A percentile compares a stretch with the other conserved stretches of the same genome.
phyloP scores from a whole-genome alignment of 2,329 filamentous ascomycete genomes.

The Penicillium concentricum region DNA sequence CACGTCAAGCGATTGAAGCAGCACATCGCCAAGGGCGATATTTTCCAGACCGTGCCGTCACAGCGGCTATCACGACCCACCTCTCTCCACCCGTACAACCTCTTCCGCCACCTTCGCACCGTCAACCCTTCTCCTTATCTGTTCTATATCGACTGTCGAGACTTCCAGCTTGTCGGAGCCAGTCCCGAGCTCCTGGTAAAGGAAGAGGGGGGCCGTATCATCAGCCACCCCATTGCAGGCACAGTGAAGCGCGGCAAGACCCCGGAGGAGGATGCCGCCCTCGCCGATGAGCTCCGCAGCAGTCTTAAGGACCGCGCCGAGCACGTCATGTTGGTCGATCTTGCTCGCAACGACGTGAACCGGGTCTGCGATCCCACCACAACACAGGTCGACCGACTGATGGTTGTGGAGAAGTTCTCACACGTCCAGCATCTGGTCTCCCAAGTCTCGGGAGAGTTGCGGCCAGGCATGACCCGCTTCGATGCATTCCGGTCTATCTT shows the following conservation, averaged over 20 bases:
- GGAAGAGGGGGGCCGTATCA: slow-evolving; percentile 78
- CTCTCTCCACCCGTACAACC: slow-evolving; percentile 91
- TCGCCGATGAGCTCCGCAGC: slow-evolving; percentile 72
- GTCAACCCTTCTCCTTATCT: slow-evolving; percentile 97
- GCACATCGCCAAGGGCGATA: slow-evolving; percentile 88
- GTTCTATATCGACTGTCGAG: slow-evolving; percentile 88
- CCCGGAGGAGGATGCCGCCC: slow-evolving; percentile 73
- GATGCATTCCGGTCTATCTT: slow-evolving; percentile 97
- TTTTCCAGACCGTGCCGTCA: slow-evolving; percentile 95
- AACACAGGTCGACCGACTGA: slow-evolving; percentile 86
- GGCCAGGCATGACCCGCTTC: slow-evolving; percentile 81
- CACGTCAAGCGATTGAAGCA: slow-evolving; percentile 84
- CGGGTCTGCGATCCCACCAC: slow-evolving; percentile 87
- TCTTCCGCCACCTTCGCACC: slow-evolving; percentile 93
- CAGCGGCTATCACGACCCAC: slow-evolving; percentile 90
- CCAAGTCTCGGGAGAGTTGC: slow-evolving; percentile 87
- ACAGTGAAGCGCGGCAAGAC: slow-evolving; percentile 86
- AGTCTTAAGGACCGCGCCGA: slow-evolving; percentile 90
- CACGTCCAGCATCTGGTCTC: slow-evolving; percentile 97
- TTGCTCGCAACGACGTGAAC: slow-evolving; percentile 95
- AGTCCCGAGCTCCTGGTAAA: slow-evolving; percentile 95
- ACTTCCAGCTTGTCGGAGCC: slow-evolving; percentile 93
- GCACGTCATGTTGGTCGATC: slow-evolving; percentile 96
- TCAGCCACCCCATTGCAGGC: slow-evolving; percentile 95
- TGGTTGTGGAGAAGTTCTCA: slow-evolving; percentile 92